Evolutionary conservation across 345 rosid genomes (phyloP), one percentile per base, ranked within the genome.

Genomic region (Laguncularia racemosa): DNA sequence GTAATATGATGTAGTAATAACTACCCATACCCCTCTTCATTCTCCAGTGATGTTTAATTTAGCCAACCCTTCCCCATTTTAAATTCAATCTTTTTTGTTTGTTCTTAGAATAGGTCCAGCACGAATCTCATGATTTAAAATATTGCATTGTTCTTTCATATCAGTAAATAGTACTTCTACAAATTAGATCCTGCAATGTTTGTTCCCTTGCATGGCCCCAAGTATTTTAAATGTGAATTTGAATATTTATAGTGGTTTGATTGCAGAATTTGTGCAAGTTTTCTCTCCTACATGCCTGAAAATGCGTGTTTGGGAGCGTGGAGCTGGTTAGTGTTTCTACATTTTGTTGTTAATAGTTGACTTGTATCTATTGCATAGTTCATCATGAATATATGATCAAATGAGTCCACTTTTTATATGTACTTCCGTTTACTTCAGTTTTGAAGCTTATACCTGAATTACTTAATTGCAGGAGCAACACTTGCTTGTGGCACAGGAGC

Each of bases 301-400:
- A 78, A 90, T 95, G 96, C 89, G 88, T 49, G 97, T 90, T 17
- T 90, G 99, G 99, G 97, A 95, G 77, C 97, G 96, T 6, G 97
- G 99, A 20, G 96, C 97, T 69, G 96, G 96, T 87, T 57, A 67
- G 79, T 59, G 60, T 7, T n/a, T 53, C 59, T 26, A 49, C 16
- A 26, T 46, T 12, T 8, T 15, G 46, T 12, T 14, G 43, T 48
- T 54, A 13, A 45, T 1, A 17, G 16, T 21, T 33, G 38, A 13
- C 15, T 17, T 40, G 46, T 55, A n/a, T n/a, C 21, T 11, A 33
- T 14, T 33, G 46, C 17, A 55, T 55, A 44, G 15, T 12, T 45
- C 17, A 16, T 45, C 17, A 11, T 58, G 7, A 47, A 47, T 19
- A 21, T 13, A n/a, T 33, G 38, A 15, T 23, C 2, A 21, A n/a